Evolutionary conservation across 1,284 basidiomycete species (phyloP).

Genomic region (Trichosporon ovoides): DNA sequence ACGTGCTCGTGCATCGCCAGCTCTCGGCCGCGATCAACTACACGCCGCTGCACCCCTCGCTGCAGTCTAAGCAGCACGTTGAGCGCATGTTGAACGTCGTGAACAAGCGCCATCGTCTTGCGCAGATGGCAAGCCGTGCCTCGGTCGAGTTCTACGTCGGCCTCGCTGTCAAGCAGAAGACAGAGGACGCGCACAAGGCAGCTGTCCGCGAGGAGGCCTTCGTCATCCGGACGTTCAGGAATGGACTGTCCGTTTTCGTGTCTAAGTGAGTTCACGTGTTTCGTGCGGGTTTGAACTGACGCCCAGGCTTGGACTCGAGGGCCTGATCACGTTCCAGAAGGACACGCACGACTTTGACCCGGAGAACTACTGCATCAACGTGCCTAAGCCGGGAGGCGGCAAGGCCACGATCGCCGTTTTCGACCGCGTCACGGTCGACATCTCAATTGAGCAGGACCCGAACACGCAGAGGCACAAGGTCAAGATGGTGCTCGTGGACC

Average conservation of each 20-base stretch:
- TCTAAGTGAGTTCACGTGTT: slow-evolving; percentile 64
- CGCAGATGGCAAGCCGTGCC: slow-evolving; percentile 92
- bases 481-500: slow-evolving; percentile 60
- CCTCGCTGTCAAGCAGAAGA: slow-evolving; percentile 72
- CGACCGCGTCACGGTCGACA: slow-evolving; percentile 83
- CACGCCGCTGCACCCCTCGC: slow-evolving; percentile 70
- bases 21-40: slow-evolving; percentile 85
- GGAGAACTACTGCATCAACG: slow-evolving; percentile 77
- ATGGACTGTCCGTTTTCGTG: slow-evolving; percentile 93
- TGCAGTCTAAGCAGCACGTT: slow-evolving; percentile 85
- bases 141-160: slow-evolving; percentile 98
- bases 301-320: slow-evolving; percentile 81
- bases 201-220: slow-evolving; percentile 72
- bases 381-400: slow-evolving; percentile 55
- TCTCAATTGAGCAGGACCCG: slow-evolving; percentile 88
- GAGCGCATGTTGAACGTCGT: slow-evolving; percentile 79
- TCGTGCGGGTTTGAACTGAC: slow-evolving; percentile 8
- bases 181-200: slow-evolving; percentile 46
- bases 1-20: slow-evolving; percentile 92
- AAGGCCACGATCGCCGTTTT: slow-evolving; percentile 73
- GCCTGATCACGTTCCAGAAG: slow-evolving; percentile 84
- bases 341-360: slow-evolving; percentile 79
- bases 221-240: slow-evolving; percentile 89
- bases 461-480: slow-evolving; percentile 91
- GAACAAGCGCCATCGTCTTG: slow-evolving; percentile 88